Base-by-base conservation (phyloP, 2,329 filamentous ascomycete species). In the Fonsecaea erecta region DNA sequence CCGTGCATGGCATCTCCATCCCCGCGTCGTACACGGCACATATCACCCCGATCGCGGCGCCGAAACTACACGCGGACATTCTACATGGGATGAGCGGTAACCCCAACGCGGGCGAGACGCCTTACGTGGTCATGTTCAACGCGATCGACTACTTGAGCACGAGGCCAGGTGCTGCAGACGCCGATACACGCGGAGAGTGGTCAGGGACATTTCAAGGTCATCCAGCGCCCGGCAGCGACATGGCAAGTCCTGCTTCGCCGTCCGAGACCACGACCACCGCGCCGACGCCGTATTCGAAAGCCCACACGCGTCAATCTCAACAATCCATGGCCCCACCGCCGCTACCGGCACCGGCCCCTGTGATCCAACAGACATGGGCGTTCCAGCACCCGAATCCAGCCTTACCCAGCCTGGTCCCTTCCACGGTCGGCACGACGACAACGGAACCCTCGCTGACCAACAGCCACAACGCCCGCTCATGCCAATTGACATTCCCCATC, bases 1-100 rank as follows among this genome's bases (percentile, higher is more conserved):
- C 90, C 0, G 83, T 85, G 0, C 86, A 94, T 73, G 96, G 95
- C 37, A 94, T 99, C 72, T 97, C 92, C 1, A 98, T 99, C 69
- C 95, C 95, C 1, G 86, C 88, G 69, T 95, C 91, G 32, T 99
- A 99, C 80, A 96, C 93, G 0, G 94, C 95, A 2, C 93, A 97
- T 76, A 81, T 97, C 66, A 93, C 91, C n/a, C 95, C 96, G 1
- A 92, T 99, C 71, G 86, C 93, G 0, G 91, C 93, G 1, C 95
- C 95, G 2, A 91, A 90, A 71, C 84, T 99, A 37, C 86, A 95
- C 77, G 87, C 90, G 21, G 94, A 99, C 73, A 87, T 99, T 64
- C 81, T 86, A 28, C 81, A 84, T 52, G 86, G 93, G 57, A 78
- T 79, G 24, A 75, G 79, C 14, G 48, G 62, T 2, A 92, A 94